phyloP scores from a whole-genome alignment of 805 yeast genomes.

The Brettanomyces nanus region DNA sequence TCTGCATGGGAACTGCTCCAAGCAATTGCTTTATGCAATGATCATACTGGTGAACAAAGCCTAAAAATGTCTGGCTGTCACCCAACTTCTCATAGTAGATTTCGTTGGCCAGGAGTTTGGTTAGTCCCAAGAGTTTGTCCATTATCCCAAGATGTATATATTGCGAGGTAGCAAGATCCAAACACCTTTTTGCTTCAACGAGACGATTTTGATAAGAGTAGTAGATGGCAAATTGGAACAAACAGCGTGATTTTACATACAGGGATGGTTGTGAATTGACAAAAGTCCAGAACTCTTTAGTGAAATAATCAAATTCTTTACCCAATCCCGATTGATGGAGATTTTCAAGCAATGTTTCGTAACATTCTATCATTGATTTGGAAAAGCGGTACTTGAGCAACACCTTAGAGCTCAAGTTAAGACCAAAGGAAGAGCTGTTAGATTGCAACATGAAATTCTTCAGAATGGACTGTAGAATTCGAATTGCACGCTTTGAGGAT shows the following conservation, averaged over 20 bases:
- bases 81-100: not conserved
- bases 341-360: slow-evolving; percentile 30
- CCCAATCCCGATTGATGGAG: slow-evolving; percentile 45
- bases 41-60: not conserved
- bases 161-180: slow-evolving; percentile 2
- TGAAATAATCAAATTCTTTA: slow-evolving; percentile 49
- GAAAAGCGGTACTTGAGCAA: slow-evolving; percentile 30
- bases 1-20: not conserved
- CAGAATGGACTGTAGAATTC: slow-evolving; percentile 44
- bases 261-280: slow-evolving; percentile 24
- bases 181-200: slow-evolving; percentile 8
- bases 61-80: not conserved
- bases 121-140: not conserved
- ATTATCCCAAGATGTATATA: not conserved
- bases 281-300: slow-evolving; percentile 39
- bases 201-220: slow-evolving; percentile 13
- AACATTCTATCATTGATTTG: slow-evolving; percentile 28
- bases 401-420: slow-evolving; percentile 16
- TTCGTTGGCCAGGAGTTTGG: not conserved
- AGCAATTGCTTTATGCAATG: not conserved
- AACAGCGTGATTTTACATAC: slow-evolving; percentile 13
- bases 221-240: slow-evolving; percentile 16
- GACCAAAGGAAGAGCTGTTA: slow-evolving; percentile 8
- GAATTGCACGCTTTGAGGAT: slow-evolving; percentile 41
- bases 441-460: slow-evolving; percentile 27